Conservation (phyloP, 2,329 filamentous ascomycete genomes). For the Colletotrichum sp. region DNA sequence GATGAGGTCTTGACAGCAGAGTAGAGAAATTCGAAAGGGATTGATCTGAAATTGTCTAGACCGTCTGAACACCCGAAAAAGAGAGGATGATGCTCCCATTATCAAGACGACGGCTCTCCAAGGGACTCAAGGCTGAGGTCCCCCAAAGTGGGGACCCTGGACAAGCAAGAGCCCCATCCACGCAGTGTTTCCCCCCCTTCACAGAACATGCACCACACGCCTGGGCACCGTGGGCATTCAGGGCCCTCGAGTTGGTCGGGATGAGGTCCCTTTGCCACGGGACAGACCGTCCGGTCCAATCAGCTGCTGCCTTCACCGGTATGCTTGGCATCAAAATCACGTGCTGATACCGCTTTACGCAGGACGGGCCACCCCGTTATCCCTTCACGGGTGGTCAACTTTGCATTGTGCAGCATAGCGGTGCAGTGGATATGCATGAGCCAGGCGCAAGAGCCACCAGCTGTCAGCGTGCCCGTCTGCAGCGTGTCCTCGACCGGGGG, state of each 20-base stretch:
- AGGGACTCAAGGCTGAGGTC: neutral
- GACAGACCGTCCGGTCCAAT: constrained; percentile 18
- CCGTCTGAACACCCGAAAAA: neutral
- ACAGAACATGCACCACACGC: neutral
- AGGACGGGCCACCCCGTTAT: neutral
- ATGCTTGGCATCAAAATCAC: neutral
- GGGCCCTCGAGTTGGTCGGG: constrained; percentile 5
- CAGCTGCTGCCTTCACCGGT: neutral
- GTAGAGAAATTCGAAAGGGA: neutral
- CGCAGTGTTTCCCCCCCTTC: neutral
- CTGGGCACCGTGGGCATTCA: neutral
- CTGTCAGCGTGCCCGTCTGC: neutral
- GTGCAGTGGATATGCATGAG: neutral
- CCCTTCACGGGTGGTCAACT: neutral
- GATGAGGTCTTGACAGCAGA: neutral
- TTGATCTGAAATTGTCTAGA: neutral
- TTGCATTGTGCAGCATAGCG: neutral
- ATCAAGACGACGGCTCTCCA: neutral
- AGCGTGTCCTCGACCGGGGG: neutral
- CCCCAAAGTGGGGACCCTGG: neutral
- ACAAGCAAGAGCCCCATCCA: neutral
- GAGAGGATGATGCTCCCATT: neutral
- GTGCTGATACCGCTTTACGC: neutral
- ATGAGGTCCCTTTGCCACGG: constrained; percentile 5
- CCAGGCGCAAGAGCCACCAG: neutral